Evolutionary conservation across 257 asterid species (phyloP), one percentile per base, ranked within the genome.

Genomic region (Nicotiana undulata): DNA sequence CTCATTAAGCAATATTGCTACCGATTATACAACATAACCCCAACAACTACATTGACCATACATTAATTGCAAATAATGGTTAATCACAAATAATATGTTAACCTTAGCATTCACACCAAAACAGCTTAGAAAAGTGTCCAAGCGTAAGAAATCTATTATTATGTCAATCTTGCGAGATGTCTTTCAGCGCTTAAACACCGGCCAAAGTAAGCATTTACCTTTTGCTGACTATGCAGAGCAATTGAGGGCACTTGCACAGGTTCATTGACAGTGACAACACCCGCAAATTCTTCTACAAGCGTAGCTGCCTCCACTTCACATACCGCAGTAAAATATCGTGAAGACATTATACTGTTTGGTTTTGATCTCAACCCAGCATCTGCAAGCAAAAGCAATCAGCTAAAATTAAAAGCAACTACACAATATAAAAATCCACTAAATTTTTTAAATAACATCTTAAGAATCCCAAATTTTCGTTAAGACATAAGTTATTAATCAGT

Each of bases 311-410:
- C 90, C 86, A 90, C 84, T 81, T 88, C 34, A 31, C 5, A 3
- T 0, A 3, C 34, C 34, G 28, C 28, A 26, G 34, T 92, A 82
- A 72, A 89, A 84, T 89, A 92, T 11, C 90, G 93, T 0, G 98
- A 92, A 34, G 91, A 90, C 91, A 92, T 85, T 13, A 94, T 92
- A 82, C 86, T 90, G 44, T 89, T 80, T 40, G 90, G 79, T 85
- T 90, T 91, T 82, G 78, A 86, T 83, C 92, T 87, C 87, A 91
- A 77, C 16, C 87, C 85, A 61, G 92, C 86, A 87, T 91, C 96
- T 93, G 77, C 56, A 80, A 61, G 15, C 40, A 31, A 2, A 53
- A 81, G 51, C 77, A 74, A 77, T 31, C 34, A 31, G 34, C 34
- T 31, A 31, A 31, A 31, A 31, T 4, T 31, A 31, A 31, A 31